These are phyloP conservation scores for Rhizopus arrhizus DNA, from an alignment of 371 early-diverging fungal genomes.

Conservation along the genomic window DNA sequence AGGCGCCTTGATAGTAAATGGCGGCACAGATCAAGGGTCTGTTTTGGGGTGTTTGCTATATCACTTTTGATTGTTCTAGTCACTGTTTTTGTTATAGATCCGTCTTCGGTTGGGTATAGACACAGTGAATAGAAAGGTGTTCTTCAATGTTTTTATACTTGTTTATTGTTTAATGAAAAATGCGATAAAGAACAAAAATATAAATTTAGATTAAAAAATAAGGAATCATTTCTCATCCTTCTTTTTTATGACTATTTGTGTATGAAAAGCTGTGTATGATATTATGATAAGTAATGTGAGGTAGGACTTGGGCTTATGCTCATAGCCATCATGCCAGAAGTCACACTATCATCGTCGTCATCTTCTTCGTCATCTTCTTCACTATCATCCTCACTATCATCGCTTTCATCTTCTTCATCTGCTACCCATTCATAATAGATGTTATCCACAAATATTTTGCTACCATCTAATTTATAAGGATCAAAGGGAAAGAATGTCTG, in stretches of 20 bases:
- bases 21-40: slow-evolving; percentile 28
- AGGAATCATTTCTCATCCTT: no score
- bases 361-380: slow-evolving; percentile 48
- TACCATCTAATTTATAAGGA: slow-evolving; percentile 79
- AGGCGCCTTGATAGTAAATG: slow-evolving; percentile 28
- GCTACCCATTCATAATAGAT: slow-evolving; percentile 75
- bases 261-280: not conserved
- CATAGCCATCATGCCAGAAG: slow-evolving; percentile 60
- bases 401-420: slow-evolving; percentile 57
- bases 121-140: slow-evolving; percentile 9
- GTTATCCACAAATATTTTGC: slow-evolving; percentile 58
- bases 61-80: slow-evolving; percentile 18
- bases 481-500: slow-evolving; percentile 95
- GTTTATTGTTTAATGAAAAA: slow-evolving; percentile 4
- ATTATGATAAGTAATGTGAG: slow-evolving; percentile 26
- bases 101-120: slow-evolving; percentile 28
- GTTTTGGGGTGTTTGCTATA: slow-evolving; percentile 21
- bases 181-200: not conserved
- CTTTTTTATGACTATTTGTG: not conserved
- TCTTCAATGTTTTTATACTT: not conserved
- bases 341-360: slow-evolving; percentile 42
- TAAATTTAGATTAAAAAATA: not conserved
- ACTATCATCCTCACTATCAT: slow-evolving; percentile 39
- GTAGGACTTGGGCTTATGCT: slow-evolving; percentile 62
- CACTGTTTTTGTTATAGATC: slow-evolving; percentile 25